A percentile compares a stretch with the other conserved stretches of the same genome.
Evolutionary conservation across 176 grass and related monocot genomes (phyloP).

Genomic region (Hordeum vulgare): MorexV3_pseudomolecules_assembly NC_058523.1:80766459-80766958

Average conservation of each 20-base stretch:
- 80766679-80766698: constrained; percentile 1
- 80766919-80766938: not conserved
- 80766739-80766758: not conserved
- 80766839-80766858: constrained; percentile 27
- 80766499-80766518: not conserved
- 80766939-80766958: not conserved
- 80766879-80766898: not conserved
- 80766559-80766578: not conserved
- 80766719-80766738: not conserved
- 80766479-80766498: not conserved
- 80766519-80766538: not conserved
- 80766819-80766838: constrained; percentile 10
- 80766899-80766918: not conserved
- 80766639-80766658: not conserved
- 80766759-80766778: not conserved
- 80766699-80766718: not conserved
- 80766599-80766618: not conserved
- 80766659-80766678: not conserved
- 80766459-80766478: no score
- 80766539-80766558: not conserved
- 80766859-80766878: not conserved
- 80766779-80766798: not conserved
- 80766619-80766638: not conserved
- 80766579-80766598: not conserved
- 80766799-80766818: not conserved